A percentile compares a stretch with the other conserved stretches of the same genome.
Conservation (phyloP, 1,139 yeast genomes). For the Kodamaea fungicola region DNA sequence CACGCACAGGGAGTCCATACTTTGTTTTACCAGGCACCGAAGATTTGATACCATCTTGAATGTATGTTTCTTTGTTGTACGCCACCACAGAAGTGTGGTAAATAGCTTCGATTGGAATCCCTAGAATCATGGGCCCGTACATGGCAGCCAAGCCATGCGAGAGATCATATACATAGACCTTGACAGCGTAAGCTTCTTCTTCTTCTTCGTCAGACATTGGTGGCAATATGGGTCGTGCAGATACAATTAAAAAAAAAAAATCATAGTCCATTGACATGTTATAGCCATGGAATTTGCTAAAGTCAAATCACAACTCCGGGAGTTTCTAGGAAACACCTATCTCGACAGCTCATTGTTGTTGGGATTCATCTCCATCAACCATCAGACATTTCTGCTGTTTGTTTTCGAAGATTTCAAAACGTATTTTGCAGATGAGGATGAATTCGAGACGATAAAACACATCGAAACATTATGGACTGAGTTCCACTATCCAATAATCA, state of each 20-base stretch:
- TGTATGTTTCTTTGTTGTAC: constrained; percentile 52
- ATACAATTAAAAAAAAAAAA: neutral
- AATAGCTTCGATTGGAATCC: constrained; percentile 53
- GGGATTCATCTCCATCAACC: constrained; percentile 43
- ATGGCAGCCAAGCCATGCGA: constrained; percentile 46
- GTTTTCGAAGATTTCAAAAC: constrained; percentile 30
- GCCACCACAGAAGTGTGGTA: constrained; percentile 67
- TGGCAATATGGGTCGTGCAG: too few relatives aligned
- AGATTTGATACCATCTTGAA: constrained; percentile 57
- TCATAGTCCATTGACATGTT: neutral
- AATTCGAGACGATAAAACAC: constrained; percentile 30
- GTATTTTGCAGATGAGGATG: constrained; percentile 18
- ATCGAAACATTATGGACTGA: constrained; percentile 57
- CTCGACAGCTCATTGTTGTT: constrained; percentile 44
- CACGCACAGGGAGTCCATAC: constrained; percentile 56
- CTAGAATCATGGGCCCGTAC: constrained; percentile 44
- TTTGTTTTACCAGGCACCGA: constrained; percentile 51
- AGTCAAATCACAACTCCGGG: constrained; percentile 26
- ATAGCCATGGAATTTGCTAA: constrained; percentile 5
- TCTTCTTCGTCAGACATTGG: constrained; percentile 7
- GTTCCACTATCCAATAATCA: constrained; percentile 62
- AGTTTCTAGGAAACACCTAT: constrained; percentile 26
- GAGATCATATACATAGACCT: constrained; percentile 64
- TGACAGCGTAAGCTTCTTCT: constrained; percentile 26
- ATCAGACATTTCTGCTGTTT: constrained; percentile 40